Percentiles rank a stretch among this genome's conserved stretches.
Evolutionary conservation across 225 moss, liverwort and hornwort species (phyloP).

Genomic region (Climacium dendroides): DNA sequence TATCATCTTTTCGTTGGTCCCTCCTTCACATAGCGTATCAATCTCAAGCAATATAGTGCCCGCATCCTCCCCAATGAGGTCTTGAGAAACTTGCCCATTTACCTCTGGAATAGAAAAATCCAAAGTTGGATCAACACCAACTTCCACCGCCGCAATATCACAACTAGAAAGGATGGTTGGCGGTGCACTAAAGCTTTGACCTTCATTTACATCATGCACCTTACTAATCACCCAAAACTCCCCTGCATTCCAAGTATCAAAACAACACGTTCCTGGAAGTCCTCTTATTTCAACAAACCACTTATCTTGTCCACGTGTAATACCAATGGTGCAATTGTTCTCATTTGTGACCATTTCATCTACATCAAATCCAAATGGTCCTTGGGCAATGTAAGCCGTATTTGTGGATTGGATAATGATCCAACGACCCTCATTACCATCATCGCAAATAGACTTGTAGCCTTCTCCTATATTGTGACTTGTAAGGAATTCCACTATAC

Average conservation of each 20-base stretch:
- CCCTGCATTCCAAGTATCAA: accelerated
- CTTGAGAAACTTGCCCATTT: not conserved
- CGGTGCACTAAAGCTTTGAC: not conserved
- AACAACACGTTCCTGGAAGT: not conserved
- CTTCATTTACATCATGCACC: too few species aligned
- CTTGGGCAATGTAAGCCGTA: not conserved
- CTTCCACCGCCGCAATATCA: accelerated
- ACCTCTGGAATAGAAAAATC: not conserved
- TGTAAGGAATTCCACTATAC: not conserved
- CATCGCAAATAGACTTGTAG: not conserved
- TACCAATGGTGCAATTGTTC: too few species aligned
- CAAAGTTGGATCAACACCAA: not conserved
- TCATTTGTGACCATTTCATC: not conserved
- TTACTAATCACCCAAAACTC: not conserved
- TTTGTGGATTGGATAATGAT: not conserved
- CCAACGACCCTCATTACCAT: not conserved
- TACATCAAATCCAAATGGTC: accelerated
- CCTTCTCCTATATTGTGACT: not conserved
- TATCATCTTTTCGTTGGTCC: not conserved
- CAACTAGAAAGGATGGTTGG: not conserved
- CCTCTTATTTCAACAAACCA: accelerated
- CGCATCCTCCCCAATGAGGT: not conserved
- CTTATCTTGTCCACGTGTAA: not conserved
- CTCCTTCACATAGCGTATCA: too few species aligned
- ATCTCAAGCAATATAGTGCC: not conserved